These are phyloP conservation scores for Rhodotorula diobovata DNA, from an alignment of 768 basidiomycete species.

Conservation along the genomic window DNA sequence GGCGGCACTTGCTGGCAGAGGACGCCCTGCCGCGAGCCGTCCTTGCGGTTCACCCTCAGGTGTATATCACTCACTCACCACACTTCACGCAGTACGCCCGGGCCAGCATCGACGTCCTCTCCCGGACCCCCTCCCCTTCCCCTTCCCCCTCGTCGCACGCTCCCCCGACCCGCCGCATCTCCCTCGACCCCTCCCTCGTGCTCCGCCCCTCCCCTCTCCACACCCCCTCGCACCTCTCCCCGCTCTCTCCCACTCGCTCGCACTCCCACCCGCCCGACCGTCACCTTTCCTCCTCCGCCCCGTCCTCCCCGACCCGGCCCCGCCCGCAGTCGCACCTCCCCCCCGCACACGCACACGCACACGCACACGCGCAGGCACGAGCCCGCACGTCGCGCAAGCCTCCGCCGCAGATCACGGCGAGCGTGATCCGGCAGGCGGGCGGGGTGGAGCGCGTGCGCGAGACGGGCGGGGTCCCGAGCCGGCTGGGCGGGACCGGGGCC, in stretches of 20 bases:
- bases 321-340: neutral
- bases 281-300: neutral
- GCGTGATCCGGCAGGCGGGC: slow-evolving; percentile 4
- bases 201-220: neutral
- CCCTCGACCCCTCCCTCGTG: neutral
- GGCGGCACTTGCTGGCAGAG: no score
- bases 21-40: no score
- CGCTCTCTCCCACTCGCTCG: neutral
- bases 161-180: neutral
- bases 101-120: no score
- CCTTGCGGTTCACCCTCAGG: neutral
- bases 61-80: no score
- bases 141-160: no score
- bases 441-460: neutral
- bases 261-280: no score
- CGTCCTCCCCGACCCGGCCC: neutral
- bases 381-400: slow-evolving; percentile 3
- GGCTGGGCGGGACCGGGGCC: neutral
- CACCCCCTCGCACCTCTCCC: neutral
- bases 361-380: no score
- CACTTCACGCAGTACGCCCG: no score
- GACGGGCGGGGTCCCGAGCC: neutral
- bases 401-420: neutral
- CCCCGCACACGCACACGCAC: neutral
- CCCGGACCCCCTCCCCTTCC: neutral